A percentile compares a stretch with the other conserved stretches of the same genome.
These are phyloP conservation scores for Penicillium goetzii DNA, from an alignment of 495 filamentous ascomycete species.

Conservation along the genomic window DNA sequence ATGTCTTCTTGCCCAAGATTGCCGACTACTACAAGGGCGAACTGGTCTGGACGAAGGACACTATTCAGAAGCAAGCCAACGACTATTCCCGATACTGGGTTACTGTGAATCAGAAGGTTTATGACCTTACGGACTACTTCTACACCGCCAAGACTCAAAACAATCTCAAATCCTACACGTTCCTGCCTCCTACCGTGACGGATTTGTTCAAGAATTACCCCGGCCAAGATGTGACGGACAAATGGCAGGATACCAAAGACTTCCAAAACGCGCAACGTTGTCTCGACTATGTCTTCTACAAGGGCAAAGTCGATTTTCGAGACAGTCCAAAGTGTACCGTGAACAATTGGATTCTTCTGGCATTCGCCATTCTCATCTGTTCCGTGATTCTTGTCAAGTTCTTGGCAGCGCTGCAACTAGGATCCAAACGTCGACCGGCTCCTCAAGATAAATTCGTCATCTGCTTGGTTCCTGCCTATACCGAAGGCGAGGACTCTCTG, in stretches of 20 bases:
- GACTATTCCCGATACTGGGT: slow-evolving; percentile 76
- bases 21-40: slow-evolving; percentile 85
- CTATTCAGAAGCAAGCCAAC: slow-evolving; percentile 58
- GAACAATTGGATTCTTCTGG: slow-evolving; percentile 89
- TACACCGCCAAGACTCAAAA: slow-evolving; percentile 62
- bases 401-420: slow-evolving; percentile 90
- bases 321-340: slow-evolving; percentile 74
- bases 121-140: slow-evolving; percentile 92
- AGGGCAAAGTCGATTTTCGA: slow-evolving; percentile 85
- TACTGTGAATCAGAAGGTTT: slow-evolving; percentile 72
- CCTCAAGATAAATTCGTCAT: slow-evolving; percentile 99
- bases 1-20: slow-evolving; percentile 77
- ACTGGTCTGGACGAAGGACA: slow-evolving; percentile 69
- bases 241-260: slow-evolving; percentile 58
- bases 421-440: slow-evolving; percentile 83
- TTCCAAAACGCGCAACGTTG: slow-evolving; percentile 69
- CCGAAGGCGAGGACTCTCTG: slow-evolving; percentile 93
- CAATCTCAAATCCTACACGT: slow-evolving; percentile 58
- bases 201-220: slow-evolving; percentile 71
- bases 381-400: slow-evolving; percentile 86
- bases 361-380: slow-evolving; percentile 81
- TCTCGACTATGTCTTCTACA: slow-evolving; percentile 81
- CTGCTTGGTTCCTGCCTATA: slow-evolving; percentile 96
- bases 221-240: slow-evolving; percentile 72
- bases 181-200: slow-evolving; percentile 67